Evolutionary conservation across 495 filamentous ascomycete genomes (phyloP), one percentile per base, ranked within the genome.

Genomic region (Schizothecium vesticola): DNA sequence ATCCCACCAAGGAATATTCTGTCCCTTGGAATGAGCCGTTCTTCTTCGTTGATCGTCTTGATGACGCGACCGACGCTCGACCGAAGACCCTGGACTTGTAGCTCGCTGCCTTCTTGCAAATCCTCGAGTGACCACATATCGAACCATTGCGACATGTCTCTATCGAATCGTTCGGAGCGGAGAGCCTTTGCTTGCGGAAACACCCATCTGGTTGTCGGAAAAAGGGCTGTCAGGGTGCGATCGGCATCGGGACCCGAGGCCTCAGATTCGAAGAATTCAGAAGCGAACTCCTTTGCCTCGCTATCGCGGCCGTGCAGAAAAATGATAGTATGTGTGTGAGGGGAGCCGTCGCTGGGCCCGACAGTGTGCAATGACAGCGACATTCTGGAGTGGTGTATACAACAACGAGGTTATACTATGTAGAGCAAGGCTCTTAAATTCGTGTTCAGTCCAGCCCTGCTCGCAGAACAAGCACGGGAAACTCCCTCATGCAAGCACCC

Each of bases 321-420:
- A 8, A 69, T 66, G 36, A 69, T 25, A 22, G 67, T 66, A 29
- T 69, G 67, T 24, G 67, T 69, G 29, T 66, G 67, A 10, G 29
- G 31, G 24, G n/a, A 31, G 19, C 67, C 67, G 13, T 55, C 56
- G n/a, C 11, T 23, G 25, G 67, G 63, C 31, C 58, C 58, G 62
- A 61, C 33, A 22, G 65, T 25, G 58, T 65, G 24, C 28, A 56
- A 21, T 11, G 63, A 12, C 13, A 9, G 21, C n/a, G n/a, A 51
- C 31, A 63, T 63, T n/a, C 19, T 6, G 43, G 19, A 1, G 43
- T 51, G 1, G 43, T n/a, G 43, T 6, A 8, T 3, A 0, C 5
- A 19, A 51, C 4, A 19, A 8, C 19, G 19, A 51, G 2, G 43
- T n/a, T n/a, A n/a, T n/a, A n/a, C n/a, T n/a, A n/a, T n/a, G 43